These are phyloP conservation scores for Globisporangium megalacanthum DNA, from an alignment of 352 stramenopile species.

Conservation along the genomic window DNA sequence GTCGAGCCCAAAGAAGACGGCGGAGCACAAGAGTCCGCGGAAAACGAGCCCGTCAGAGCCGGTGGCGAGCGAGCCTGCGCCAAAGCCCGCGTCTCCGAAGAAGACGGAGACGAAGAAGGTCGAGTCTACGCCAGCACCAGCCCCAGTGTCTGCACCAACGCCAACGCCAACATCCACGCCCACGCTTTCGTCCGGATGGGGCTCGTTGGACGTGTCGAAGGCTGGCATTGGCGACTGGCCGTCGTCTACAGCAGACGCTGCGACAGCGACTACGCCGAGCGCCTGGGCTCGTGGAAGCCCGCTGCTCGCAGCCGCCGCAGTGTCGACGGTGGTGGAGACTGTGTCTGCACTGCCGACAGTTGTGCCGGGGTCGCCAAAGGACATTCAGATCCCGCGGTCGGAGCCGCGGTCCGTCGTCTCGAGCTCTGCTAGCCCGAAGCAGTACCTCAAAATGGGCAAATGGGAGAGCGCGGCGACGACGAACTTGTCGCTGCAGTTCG, in stretches of 20 bases:
- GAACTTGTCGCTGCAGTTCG: slow-evolving; percentile 83
- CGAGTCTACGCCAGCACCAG: slow-evolving; percentile 16
- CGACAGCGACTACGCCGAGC: slow-evolving; percentile 49
- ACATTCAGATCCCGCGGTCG: slow-evolving; percentile 41
- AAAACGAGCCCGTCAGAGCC: slow-evolving; percentile 21
- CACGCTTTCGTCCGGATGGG: slow-evolving; percentile 52
- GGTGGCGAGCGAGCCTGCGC: slow-evolving; percentile 18
- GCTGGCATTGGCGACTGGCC: slow-evolving; percentile 61
- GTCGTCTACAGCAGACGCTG: slow-evolving; percentile 39
- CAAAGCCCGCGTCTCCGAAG: slow-evolving; percentile 19
- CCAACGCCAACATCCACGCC: slow-evolving; percentile 4
- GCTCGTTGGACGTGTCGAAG: slow-evolving; percentile 58
- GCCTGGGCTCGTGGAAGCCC: slow-evolving; percentile 61
- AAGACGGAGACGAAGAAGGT: slow-evolving; percentile 33
- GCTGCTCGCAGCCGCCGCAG: slow-evolving; percentile 30
- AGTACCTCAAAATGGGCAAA: slow-evolving; percentile 82
- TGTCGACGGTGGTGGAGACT: slow-evolving; percentile 23
- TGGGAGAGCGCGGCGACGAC: slow-evolving; percentile 65
- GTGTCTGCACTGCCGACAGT: slow-evolving; percentile 34
- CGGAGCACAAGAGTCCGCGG: slow-evolving; percentile 26
- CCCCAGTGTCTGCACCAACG: background rate
- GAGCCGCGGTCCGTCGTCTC: slow-evolving; percentile 25
- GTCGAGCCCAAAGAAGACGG: slow-evolving; percentile 43
- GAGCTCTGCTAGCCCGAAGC: slow-evolving; percentile 43
- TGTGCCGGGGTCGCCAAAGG: slow-evolving; percentile 59